phyloP scores from a whole-genome alignment of 805 yeast species.

The Crinitomyces ghanaensis region DNA sequence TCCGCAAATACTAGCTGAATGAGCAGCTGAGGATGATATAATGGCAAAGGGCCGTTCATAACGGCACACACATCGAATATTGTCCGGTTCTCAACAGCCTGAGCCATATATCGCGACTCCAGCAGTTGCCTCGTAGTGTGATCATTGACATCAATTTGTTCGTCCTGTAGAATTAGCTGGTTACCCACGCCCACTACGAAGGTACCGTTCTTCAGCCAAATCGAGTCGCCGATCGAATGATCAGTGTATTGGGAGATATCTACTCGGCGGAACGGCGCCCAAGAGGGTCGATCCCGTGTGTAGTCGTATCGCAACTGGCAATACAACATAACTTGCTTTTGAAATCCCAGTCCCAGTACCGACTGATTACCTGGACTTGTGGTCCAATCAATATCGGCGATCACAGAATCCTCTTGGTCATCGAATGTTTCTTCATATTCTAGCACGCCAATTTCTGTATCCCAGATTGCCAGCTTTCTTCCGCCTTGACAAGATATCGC shows the following conservation, averaged over 20 bases:
- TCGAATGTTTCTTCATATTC: conserved; percentile 43
- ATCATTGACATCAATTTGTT: conserved; percentile 45
- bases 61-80: conserved; percentile 64
- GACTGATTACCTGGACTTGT: conserved; percentile 53
- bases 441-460: conserved; percentile 50
- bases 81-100: conserved; percentile 14
- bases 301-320: conserved; percentile 83
- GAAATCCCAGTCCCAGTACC: conserved; percentile 71
- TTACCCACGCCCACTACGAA: conserved; percentile 82
- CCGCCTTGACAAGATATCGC: conserved; percentile 57
- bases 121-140: conserved; percentile 41
- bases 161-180: conserved; percentile 75
- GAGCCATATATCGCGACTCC: conserved; percentile 35
- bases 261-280: conserved; percentile 61
- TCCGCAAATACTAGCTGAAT: conserved; percentile 63
- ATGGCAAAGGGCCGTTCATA: conserved; percentile 79
- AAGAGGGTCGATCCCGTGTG: conserved; percentile 68
- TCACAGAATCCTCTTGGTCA: conserved; percentile 23
- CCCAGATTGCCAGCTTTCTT: conserved; percentile 63
- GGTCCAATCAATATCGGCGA: conserved; percentile 84
- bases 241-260: conserved; percentile 62
- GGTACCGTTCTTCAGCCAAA: conserved; percentile 73
- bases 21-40: conserved; percentile 82
- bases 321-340: conserved; percentile 46
- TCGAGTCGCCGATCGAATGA: conserved; percentile 77